A percentile compares a stretch with the other conserved stretches of the same genome.
Conservation (phyloP, 108 stramenopile genomes). For the Nitzschia palea region DNA sequence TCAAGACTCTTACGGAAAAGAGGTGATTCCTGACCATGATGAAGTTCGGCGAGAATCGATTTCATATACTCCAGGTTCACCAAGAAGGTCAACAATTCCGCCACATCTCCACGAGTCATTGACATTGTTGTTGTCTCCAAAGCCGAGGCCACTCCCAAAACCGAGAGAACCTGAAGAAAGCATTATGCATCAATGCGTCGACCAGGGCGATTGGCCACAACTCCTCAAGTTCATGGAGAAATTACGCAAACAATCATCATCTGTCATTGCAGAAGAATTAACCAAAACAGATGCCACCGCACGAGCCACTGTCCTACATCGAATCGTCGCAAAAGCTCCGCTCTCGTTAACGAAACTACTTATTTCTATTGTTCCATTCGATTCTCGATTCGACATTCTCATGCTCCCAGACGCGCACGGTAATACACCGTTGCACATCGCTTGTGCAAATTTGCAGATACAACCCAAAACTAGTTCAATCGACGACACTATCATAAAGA, state of each 20-base stretch:
- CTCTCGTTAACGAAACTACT: conserved; percentile 34
- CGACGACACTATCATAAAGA: conserved; percentile 34
- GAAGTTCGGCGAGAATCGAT: too few relatives aligned
- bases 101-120: background rate
- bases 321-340: conserved; percentile 53
- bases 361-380: conserved; percentile 40
- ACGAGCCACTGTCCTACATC: conserved; percentile 31
- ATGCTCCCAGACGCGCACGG: conserved; percentile 38
- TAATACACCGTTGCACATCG: conserved; percentile 58
- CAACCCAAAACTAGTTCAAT: background rate
- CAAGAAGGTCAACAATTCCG: background rate
- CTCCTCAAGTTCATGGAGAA: conserved; percentile 10
- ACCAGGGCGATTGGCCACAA: background rate
- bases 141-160: background rate
- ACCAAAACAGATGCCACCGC: background rate
- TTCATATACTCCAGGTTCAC: background rate
- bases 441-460: conserved; percentile 42
- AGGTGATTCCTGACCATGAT: too few relatives aligned
- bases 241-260: background rate
- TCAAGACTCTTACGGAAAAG: too few relatives aligned
- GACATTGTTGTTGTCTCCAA: background rate
- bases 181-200: conserved; percentile 1
- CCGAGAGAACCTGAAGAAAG: conserved; percentile 16
- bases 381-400: conserved; percentile 4
- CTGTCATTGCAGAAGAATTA: conserved; percentile 12